Percentiles rank a stretch among this genome's conserved stretches.
phyloP scores from a whole-genome alignment of 2,329 filamentous ascomycete species.

The Sarocladium oryzae region DNA sequence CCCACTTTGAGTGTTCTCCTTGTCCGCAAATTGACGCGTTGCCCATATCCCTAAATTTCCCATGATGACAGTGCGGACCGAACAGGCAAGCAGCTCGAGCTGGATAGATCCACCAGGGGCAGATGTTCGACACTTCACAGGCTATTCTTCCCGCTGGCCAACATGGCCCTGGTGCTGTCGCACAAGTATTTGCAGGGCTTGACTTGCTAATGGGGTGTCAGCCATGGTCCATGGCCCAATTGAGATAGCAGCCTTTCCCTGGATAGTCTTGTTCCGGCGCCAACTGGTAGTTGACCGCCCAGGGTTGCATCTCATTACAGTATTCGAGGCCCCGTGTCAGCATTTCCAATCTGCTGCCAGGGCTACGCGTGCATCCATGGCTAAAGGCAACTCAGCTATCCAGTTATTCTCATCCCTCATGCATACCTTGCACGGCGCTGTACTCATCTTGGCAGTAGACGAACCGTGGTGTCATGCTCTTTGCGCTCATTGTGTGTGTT shows the following conservation, averaged over 20 bases:
- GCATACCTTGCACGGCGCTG: background rate
- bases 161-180: background rate
- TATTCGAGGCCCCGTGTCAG: background rate
- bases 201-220: slow-evolving; percentile 3
- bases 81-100: slow-evolving; percentile 9
- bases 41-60: background rate
- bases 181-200: background rate
- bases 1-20: background rate
- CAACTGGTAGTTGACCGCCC: background rate
- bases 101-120: background rate
- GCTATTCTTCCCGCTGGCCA: background rate
- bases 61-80: background rate
- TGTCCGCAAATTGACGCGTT: background rate
- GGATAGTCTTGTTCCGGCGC: background rate
- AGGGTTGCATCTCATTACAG: slow-evolving; percentile 1
- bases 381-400: background rate
- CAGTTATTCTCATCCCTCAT: background rate
- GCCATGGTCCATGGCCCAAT: background rate
- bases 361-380: background rate
- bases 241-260: background rate
- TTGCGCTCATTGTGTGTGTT: no score
- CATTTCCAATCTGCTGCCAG: background rate
- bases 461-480: no score
- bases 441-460: no score
- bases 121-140: background rate